Evolutionary conservation across 2,329 filamentous ascomycete genomes (phyloP), one percentile per base, ranked within the genome.

Genomic region (Neonectria magnoliae): DNA sequence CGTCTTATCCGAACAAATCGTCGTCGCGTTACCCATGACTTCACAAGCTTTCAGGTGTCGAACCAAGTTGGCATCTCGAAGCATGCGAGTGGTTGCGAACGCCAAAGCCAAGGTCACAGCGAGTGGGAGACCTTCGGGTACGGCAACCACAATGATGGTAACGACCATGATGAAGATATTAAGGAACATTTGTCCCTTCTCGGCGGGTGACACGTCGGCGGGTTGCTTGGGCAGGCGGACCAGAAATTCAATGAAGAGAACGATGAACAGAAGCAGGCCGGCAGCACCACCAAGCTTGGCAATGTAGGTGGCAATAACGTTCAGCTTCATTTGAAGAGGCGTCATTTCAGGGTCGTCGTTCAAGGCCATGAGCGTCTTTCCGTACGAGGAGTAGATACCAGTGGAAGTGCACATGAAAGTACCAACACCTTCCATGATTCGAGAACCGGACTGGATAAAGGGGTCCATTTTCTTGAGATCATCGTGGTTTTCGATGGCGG

Each of bases 231-330:
- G 82, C 3, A 97, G 85, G 13, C 88, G 81, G 52, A 90, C 93
- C 10, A 96, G 83, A 76, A 97, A 98, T 73, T 93, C 88, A 81
- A 97, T 94, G 74, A 97, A 88, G 14, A 97, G 84, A 50, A 97
- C 91, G 51, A 95, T 84, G 80, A 98, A 97, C 51, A 97, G 84
- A 9, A 93, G 81, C 14, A 96, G 82, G 68, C 91, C 93, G 53
- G 93, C 93, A 55, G 85, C 89, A 76, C 93, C 93, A 78, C 91
- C 91, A 38, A 93, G 81, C 78, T 92, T 92, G 62, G 91, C 91
- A 76, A 93, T 93, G 81, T 91, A 93, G 68, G 92, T 90, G 63
- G 91, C 91, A 68, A 94, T 88, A 65, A 87, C 83, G 74, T 91
- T 92, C 57, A 94, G 84, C 80, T 93, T 94, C 65, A 88, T 89